phyloP scores from a whole-genome alignment of 768 basidiomycete species.

The Clitopilus hobsonii region DNA sequence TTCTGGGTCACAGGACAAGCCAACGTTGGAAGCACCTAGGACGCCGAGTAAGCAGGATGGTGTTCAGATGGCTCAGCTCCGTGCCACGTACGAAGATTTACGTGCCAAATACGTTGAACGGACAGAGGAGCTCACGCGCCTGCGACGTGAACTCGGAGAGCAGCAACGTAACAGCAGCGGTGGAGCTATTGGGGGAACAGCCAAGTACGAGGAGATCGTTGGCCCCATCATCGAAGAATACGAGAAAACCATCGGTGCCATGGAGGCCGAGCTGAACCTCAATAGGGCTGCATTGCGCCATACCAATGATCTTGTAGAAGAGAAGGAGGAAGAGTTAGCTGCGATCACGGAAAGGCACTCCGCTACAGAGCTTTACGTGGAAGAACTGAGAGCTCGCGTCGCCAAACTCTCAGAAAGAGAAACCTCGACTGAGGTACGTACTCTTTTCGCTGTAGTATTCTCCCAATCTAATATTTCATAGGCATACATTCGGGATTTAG shows the following conservation, averaged over 20 bases:
- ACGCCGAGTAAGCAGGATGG: conserved; percentile 72
- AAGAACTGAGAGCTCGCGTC: conserved; percentile 77
- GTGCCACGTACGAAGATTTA: conserved; percentile 80
- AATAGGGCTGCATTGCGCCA: conserved; percentile 84
- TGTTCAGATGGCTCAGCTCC: conserved; percentile 78
- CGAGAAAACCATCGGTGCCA: conserved; percentile 91
- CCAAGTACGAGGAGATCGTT: conserved; percentile 87
- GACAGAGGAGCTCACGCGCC: conserved; percentile 80
- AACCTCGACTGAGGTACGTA: conserved; percentile 80
- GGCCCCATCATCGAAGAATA: conserved; percentile 99
- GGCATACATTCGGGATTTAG: conserved; percentile 92
- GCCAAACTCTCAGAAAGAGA: conserved; percentile 86
- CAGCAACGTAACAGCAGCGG: conserved; percentile 55
- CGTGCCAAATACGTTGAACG: conserved; percentile 84
- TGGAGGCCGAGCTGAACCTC: conserved; percentile 89
- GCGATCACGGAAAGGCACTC: conserved; percentile 64
- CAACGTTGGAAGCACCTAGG: conserved; percentile 36
- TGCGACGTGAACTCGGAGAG: conserved; percentile 76
- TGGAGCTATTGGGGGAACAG: conserved; percentile 64
- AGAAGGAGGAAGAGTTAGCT: conserved; percentile 80
- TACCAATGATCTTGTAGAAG: conserved; percentile 89
- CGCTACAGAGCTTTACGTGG: conserved; percentile 81
- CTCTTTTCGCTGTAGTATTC: not conserved
- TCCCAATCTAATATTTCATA: conserved; percentile 26
- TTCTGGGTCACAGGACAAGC: conserved; percentile 21